Base-by-base conservation (phyloP, 352 stramenopile genomes). In the Phytophthora rubi region DNA sequence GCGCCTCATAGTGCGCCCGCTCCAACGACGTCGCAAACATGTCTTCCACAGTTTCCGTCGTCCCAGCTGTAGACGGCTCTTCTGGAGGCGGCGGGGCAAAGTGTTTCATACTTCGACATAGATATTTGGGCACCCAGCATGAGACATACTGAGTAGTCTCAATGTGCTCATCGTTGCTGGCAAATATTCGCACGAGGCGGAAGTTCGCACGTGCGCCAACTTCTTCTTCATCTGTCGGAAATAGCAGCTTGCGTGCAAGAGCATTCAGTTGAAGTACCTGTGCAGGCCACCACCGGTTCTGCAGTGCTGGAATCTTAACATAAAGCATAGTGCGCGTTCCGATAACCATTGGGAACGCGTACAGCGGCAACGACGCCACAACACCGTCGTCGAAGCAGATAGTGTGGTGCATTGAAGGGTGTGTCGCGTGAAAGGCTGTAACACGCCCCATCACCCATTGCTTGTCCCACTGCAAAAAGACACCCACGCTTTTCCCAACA, bases 361-460 rank as follows among this genome's bases (percentile, higher is more conserved):
- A 93, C 13, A 96, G 65, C 30, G 88, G 89, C 9, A 96, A 61
- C 5, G 62, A 64, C 8, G 80, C 73, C 26, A 92, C 76, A 4
- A 78, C 75, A 7, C 85, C 85, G 54, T 96, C 88, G n/a, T 90
- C 76, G 53, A 94, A 95, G 6, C 70, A 81, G 35, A 96, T 69
- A 12, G 82, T 73, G 52, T 95, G 88, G 30, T 81, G 73, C 59
- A 88, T 83, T 13, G 76, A 57, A 10, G 81, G 68, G n/a, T 86
- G 60, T 0, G 52, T 71, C 4, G 80, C 67, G 55, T 94, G 78
- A 52, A 94, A 95, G 3, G 74, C 68, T 18, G 90, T 58, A 0
- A 94, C 79, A 42, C 84, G 81, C 3, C 87, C 90, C 70, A 90
- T 86, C 18, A 88, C 60, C 88, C 90, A 97, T 30, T 91, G 80